Conservation (phyloP, 352 stramenopile genomes). For the Bremia lactucae region DNA sequence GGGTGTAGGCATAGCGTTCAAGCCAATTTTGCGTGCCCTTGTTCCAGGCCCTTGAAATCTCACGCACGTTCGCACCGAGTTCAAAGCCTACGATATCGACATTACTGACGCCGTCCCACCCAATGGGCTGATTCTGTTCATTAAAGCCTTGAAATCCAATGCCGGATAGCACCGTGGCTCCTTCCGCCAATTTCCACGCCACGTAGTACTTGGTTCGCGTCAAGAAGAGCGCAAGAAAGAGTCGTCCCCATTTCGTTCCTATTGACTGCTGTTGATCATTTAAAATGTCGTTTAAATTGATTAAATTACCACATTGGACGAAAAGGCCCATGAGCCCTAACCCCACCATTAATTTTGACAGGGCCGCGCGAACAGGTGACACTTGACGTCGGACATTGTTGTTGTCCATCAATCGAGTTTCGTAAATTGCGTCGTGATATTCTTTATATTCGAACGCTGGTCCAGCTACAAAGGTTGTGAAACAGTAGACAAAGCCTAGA, state of each 20-base stretch:
- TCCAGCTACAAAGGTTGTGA: conserved; percentile 91
- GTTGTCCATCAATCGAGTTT: conserved; percentile 43
- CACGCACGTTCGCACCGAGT: conserved; percentile 83
- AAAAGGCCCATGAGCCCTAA: conserved; percentile 46
- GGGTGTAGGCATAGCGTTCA: conserved; percentile 95
- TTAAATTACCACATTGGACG: conserved; percentile 20
- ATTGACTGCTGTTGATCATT: conserved; percentile 27
- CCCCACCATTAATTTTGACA: conserved; percentile 45
- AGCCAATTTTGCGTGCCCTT: conserved; percentile 95
- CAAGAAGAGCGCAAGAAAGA: conserved; percentile 86
- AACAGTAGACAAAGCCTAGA: conserved; percentile 95
- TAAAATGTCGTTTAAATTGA: conserved; percentile 20
- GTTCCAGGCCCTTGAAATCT: conserved; percentile 90
- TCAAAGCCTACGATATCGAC: conserved; percentile 94
- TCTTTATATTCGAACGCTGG: conserved; percentile 92
- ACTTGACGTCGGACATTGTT: conserved; percentile 23
- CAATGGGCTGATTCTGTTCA: conserved; percentile 64
- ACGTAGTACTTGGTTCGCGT: conserved; percentile 94
- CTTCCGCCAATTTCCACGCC: conserved; percentile 87
- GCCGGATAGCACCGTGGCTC: conserved; percentile 63
- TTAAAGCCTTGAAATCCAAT: conserved; percentile 92
- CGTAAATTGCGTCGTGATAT: conserved; percentile 78
- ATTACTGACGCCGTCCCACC: conserved; percentile 92
- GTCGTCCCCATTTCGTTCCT: conserved; percentile 52
- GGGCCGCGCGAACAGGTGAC: conserved; percentile 23